These are phyloP conservation scores for Bretschneidera sinensis DNA, from an alignment of 345 rosid genomes.

Conservation along the genomic window DNA sequence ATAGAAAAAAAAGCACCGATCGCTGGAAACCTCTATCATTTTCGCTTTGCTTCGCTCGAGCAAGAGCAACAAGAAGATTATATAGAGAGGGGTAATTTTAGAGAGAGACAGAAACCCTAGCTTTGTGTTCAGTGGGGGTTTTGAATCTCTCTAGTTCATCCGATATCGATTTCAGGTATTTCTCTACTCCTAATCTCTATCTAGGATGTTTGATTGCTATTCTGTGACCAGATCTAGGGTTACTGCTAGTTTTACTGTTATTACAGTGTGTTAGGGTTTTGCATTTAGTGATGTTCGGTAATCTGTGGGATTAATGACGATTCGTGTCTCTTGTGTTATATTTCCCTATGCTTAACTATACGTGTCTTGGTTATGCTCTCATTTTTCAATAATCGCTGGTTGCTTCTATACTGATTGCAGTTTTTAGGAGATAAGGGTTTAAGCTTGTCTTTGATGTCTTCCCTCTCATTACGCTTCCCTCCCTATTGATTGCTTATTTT, in stretches of 20 bases:
- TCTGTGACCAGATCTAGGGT: slow-evolving; percentile 20
- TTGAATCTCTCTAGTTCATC: slow-evolving; percentile 6
- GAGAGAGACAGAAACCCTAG: slow-evolving; percentile 30
- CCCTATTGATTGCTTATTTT: background rate
- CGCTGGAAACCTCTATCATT: background rate
- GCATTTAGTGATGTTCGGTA: background rate
- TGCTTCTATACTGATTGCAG: background rate
- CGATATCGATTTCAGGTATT: slow-evolving; percentile 18
- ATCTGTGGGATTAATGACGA: background rate
- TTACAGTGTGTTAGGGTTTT: slow-evolving; percentile 14
- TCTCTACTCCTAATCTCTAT: background rate
- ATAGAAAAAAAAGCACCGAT: no score
- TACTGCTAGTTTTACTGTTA: slow-evolving; percentile 13
- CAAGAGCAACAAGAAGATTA: slow-evolving; percentile 1
- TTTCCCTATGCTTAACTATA: background rate
- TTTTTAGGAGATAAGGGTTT: background rate
- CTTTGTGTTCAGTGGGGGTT: slow-evolving; percentile 4
- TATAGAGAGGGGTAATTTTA: background rate
- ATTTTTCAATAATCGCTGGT: background rate
- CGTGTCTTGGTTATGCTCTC: background rate
- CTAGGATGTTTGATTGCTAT: slow-evolving; percentile 1
- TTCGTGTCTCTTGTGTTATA: background rate
- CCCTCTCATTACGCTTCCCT: background rate
- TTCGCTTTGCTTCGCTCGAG: slow-evolving; percentile 1
- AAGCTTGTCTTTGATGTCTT: background rate